phyloP scores from a whole-genome alignment of 257 asterid species.

The Jacaranda copaia region DNA sequence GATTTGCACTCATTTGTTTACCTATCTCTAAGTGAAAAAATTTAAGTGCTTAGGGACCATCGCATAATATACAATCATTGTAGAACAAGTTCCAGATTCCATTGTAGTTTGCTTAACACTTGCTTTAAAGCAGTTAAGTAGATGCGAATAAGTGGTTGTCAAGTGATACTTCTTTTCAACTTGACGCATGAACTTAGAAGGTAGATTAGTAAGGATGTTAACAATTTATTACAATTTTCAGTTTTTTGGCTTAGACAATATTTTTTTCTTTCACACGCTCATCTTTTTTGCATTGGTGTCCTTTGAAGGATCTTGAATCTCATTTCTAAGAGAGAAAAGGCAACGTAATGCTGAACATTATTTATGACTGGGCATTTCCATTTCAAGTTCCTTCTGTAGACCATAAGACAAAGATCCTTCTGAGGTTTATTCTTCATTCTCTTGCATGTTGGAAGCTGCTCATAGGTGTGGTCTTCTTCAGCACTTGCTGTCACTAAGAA shows the following conservation, averaged over 20 bases:
- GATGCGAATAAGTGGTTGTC: no score
- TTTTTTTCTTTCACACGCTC: neutral
- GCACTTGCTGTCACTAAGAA: neutral
- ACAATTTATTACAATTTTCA: neutral
- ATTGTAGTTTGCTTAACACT: no score
- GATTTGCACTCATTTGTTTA: no score
- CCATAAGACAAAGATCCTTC: neutral
- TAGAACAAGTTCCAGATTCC: no score
- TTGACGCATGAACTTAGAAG: neutral
- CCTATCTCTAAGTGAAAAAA: no score
- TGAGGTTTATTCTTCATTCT: neutral
- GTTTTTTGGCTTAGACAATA: neutral
- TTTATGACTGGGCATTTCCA: neutral
- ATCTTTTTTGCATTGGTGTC: neutral
- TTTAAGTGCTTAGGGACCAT: no score
- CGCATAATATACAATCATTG: no score
- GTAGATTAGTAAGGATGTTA: neutral
- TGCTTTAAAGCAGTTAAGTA: no score
- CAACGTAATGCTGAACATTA: neutral
- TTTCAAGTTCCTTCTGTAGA: neutral
- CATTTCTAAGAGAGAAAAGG: neutral
- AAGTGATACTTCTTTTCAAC: no score
- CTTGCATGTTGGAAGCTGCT: neutral
- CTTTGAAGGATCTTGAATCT: neutral
- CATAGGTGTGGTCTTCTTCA: neutral